Conservation (phyloP, 2,329 filamentous ascomycete genomes). For the Cordyceps cateniannulata region DNA sequence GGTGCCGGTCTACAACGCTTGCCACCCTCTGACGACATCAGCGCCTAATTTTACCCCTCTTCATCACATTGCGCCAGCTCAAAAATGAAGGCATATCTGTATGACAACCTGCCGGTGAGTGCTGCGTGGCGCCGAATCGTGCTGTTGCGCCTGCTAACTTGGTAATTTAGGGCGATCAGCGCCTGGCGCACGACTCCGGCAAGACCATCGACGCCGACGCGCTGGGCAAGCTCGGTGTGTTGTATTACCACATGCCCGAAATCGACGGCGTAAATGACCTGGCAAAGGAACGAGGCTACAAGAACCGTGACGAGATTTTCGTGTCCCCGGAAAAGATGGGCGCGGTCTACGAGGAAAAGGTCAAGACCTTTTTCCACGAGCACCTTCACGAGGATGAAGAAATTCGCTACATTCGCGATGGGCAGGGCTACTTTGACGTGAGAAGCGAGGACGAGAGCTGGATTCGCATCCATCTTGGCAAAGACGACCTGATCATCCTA, state of each 20-base stretch:
- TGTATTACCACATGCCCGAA: conserved; percentile 64
- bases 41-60: background rate
- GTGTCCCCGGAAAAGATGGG: conserved; percentile 85
- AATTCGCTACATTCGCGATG: conserved; percentile 88
- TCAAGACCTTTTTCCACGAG: conserved; percentile 89
- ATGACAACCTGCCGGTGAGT: conserved; percentile 49
- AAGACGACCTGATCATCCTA: conserved; percentile 85
- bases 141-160: background rate
- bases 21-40: conserved; percentile 3
- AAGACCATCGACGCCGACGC: conserved; percentile 57
- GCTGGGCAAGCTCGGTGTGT: conserved; percentile 69
- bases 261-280: conserved; percentile 65
- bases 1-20: background rate
- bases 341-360: conserved; percentile 82
- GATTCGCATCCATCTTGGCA: conserved; percentile 79
- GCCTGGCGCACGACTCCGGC: conserved; percentile 81
- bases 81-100: conserved; percentile 52
- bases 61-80: background rate
- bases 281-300: conserved; percentile 72
- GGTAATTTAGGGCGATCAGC: conserved; percentile 74
- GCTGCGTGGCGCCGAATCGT: background rate
- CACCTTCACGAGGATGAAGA: conserved; percentile 98
- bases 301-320: conserved; percentile 88
- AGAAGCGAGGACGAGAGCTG: conserved; percentile 75
- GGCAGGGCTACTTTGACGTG: conserved; percentile 90